Conservation (phyloP, 2,329 filamentous ascomycete genomes). For the Monosporascus cannonballus region DNA sequence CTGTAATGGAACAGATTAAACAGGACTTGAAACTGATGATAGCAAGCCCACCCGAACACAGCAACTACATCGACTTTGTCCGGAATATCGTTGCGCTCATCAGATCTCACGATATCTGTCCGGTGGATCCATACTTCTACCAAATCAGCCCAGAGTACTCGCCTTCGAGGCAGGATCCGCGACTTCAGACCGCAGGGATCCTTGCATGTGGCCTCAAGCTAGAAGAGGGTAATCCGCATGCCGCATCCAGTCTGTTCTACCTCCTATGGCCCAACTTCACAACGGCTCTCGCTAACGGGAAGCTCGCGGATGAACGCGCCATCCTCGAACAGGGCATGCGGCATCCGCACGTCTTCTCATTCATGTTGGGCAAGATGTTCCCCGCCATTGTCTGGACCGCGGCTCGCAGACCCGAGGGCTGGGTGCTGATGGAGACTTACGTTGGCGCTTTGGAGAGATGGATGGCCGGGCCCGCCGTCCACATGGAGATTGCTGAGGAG, state of each 20-base stretch:
- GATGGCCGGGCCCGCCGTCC: slow-evolving; percentile 28
- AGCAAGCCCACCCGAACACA: slow-evolving; percentile 33
- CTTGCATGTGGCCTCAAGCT: slow-evolving; percentile 50
- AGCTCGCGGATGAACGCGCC: slow-evolving; percentile 38
- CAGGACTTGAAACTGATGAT: slow-evolving; percentile 37
- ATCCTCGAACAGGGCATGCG: slow-evolving; percentile 45
- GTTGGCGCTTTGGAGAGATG: slow-evolving; percentile 33
- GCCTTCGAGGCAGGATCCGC: slow-evolving; percentile 48
- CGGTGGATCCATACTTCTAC: slow-evolving; percentile 50
- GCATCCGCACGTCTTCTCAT: slow-evolving; percentile 37
- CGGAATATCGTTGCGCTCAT: slow-evolving; percentile 47
- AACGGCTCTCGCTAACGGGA: slow-evolving; percentile 42
- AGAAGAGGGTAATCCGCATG: slow-evolving; percentile 43
- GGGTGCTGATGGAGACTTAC: slow-evolving; percentile 46
- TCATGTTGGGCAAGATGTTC: slow-evolving; percentile 47
- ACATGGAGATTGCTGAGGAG: slow-evolving; percentile 31
- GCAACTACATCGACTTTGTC: slow-evolving; percentile 44
- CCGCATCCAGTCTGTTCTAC: slow-evolving; percentile 46
- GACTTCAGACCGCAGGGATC: slow-evolving; percentile 50
- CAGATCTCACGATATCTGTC: slow-evolving; percentile 48
- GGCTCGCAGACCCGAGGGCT: slow-evolving; percentile 29
- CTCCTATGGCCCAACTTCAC: slow-evolving; percentile 54
- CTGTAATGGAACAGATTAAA: slow-evolving; percentile 49
- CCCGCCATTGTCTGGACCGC: slow-evolving; percentile 43
- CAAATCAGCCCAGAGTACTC: slow-evolving; percentile 51